Conservation (phyloP, 2,329 filamentous ascomycete genomes). For the Aspergillus intermedius region DNA sequence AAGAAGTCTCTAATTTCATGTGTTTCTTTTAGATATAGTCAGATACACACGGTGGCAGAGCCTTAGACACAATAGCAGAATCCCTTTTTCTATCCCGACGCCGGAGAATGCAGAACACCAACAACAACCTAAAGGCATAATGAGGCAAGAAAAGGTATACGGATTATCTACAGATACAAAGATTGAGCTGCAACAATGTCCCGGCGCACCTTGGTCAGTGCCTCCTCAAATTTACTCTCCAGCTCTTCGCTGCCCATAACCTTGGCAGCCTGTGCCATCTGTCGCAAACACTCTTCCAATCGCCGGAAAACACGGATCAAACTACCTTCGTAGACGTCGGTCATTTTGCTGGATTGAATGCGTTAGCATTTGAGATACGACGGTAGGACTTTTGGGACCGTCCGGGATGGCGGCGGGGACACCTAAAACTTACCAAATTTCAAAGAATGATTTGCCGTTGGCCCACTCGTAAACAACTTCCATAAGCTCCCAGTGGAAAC, state of each 20-base stretch:
- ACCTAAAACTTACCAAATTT: conserved; percentile 73
- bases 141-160: conserved; percentile 2
- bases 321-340: conserved; percentile 93
- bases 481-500: conserved; percentile 93
- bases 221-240: conserved; percentile 82
- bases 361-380: conserved; percentile 1
- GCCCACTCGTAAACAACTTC: conserved; percentile 92
- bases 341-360: conserved; percentile 73
- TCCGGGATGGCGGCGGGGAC: neutral
- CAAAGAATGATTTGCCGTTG: conserved; percentile 78
- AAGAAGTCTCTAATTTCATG: neutral
- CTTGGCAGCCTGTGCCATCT: conserved; percentile 92
- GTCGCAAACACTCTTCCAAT: conserved; percentile 84
- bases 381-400: neutral
- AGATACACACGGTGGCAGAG: neutral
- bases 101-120: conserved; percentile 17
- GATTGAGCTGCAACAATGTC: conserved; percentile 95
- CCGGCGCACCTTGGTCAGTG: conserved; percentile 75
- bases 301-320: conserved; percentile 93
- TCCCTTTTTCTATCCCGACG: conserved; percentile 11
- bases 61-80: neutral
- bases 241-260: conserved; percentile 97
- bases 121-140: neutral
- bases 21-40: too few relatives aligned
- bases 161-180: conserved; percentile 64